phyloP scores from a whole-genome alignment of 1,284 basidiomycete species.

The Ustilago hordei region DNA sequence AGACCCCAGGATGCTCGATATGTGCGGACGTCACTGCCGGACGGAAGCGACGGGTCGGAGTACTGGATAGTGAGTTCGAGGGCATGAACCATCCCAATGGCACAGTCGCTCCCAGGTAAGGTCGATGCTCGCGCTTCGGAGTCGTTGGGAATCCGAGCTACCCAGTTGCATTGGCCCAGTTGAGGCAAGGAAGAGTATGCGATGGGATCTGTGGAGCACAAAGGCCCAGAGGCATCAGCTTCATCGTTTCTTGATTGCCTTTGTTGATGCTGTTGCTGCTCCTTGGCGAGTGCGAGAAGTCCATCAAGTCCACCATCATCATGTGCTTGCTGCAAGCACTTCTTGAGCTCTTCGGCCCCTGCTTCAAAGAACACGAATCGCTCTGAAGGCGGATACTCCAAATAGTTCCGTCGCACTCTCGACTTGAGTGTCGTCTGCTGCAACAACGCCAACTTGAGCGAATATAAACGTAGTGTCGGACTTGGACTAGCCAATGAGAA shows the following conservation, averaged over 20 bases:
- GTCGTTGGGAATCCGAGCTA: slow-evolving; percentile 47
- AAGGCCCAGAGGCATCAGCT: neutral
- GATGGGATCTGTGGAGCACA: neutral
- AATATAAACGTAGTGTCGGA: slow-evolving; percentile 40
- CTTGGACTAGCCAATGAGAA: slow-evolving; percentile 46
- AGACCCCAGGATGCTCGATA: slow-evolving; percentile 42
- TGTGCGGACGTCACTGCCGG: slow-evolving; percentile 28
- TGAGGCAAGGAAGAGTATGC: neutral
- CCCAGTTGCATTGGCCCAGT: slow-evolving; percentile 47
- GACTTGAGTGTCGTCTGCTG: slow-evolving; percentile 54
- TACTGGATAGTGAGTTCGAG: slow-evolving; percentile 49
- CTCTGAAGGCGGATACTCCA: slow-evolving; percentile 45
- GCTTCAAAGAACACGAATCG: slow-evolving; percentile 48
- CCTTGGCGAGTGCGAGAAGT: slow-evolving; percentile 33
- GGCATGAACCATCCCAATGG: slow-evolving; percentile 46
- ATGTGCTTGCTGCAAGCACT: slow-evolving; percentile 13
- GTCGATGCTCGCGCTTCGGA: slow-evolving; percentile 44
- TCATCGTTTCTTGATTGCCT: neutral
- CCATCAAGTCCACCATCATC: slow-evolving; percentile 25
- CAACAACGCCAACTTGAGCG: slow-evolving; percentile 42
- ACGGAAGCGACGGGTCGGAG: slow-evolving; percentile 26
- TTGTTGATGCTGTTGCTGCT: slow-evolving; percentile 23
- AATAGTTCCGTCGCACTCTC: slow-evolving; percentile 36
- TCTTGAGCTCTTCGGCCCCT: slow-evolving; percentile 31
- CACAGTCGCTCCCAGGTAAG: slow-evolving; percentile 41